Evolutionary conservation across 1,139 yeast species (phyloP), one percentile per base, ranked within the genome.

Genomic region (Zhuliangozyma parablackwelliae): DNA sequence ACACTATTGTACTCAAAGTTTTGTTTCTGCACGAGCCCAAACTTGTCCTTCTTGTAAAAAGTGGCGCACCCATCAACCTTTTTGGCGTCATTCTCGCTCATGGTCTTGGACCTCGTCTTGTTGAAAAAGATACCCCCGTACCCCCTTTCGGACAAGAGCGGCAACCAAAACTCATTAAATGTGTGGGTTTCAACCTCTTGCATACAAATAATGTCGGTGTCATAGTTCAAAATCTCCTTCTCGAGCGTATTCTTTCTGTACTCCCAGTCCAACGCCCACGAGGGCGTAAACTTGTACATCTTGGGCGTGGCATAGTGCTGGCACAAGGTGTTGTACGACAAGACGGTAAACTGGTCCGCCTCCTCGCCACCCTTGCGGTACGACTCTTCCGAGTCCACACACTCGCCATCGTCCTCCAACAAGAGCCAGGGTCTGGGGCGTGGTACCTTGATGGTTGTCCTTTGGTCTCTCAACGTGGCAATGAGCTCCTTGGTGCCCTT

Each of bases 31-130:
- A 84, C 51, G 43, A 89, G 69, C 42, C 77, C 76, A 60, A 92
- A 88, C 56, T 82, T 80, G 38, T 70, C 64, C 28, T 77, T 66
- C 52, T 78, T 84, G 69, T 75, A 94, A 57, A 92, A 92, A 1
- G 90, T 80, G 20, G 97, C 97, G 72, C 98, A 92, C 12, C 98
- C 99, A 61, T 94, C 99, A 34, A 94, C 98, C 54, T 85, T 85
- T 58, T 84, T 85, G 23, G 94, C 80, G 47, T 87, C 95, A 38
- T 66, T 67, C 47, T 84, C 90, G 46, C 74, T 72, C 96, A 89
- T 88, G 10, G 97, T 88, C 61, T 88, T 86, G 6, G 96, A 89
- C 55, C 99, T 77, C 7, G 96, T 85, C 61, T 94, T 94, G 41
- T 85, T 85, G 62, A 81, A 86, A 63, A 87, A 89, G 26, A 79